phyloP scores from a whole-genome alignment of 2,329 filamentous ascomycete species.

The Falciphora oryzae region DNA sequence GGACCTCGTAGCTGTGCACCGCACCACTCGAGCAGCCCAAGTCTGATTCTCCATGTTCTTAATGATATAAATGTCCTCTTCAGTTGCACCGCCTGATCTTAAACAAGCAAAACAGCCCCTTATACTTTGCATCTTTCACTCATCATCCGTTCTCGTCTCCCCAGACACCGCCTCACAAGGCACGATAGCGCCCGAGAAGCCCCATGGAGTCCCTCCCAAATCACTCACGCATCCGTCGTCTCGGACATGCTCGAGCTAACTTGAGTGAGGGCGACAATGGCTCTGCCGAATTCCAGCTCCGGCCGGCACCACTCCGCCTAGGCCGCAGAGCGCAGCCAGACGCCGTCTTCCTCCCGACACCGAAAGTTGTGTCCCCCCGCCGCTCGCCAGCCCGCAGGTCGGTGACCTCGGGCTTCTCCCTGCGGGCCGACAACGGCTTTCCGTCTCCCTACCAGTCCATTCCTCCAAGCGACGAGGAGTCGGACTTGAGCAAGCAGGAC shows the following conservation, averaged over 20 bases:
- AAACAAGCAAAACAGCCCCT: neutral
- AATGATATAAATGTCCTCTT: neutral
- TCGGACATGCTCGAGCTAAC: neutral
- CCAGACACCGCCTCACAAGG: neutral
- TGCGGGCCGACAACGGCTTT: neutral
- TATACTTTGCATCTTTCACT: neutral
- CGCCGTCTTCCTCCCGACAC: neutral
- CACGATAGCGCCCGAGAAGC: neutral
- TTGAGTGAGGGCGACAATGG: neutral
- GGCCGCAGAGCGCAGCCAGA: constrained; percentile 13
- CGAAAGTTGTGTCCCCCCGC: neutral
- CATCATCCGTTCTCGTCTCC: neutral
- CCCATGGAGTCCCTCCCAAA: neutral
- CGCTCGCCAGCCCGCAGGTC: constrained; percentile 2
- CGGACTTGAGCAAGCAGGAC: neutral
- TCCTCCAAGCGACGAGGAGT: constrained; percentile 3
- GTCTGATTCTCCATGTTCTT: neutral
- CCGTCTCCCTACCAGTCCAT: neutral
- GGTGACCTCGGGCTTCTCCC: neutral
- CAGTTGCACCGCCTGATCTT: neutral
- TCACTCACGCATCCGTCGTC: neutral
- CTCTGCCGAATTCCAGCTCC: constrained; percentile 13
- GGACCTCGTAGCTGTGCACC: no score
- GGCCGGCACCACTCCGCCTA: constrained; percentile 17
- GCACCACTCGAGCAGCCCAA: neutral